Conservation (phyloP, 2,329 filamentous ascomycete genomes). For the Periconia sp. region DNA sequence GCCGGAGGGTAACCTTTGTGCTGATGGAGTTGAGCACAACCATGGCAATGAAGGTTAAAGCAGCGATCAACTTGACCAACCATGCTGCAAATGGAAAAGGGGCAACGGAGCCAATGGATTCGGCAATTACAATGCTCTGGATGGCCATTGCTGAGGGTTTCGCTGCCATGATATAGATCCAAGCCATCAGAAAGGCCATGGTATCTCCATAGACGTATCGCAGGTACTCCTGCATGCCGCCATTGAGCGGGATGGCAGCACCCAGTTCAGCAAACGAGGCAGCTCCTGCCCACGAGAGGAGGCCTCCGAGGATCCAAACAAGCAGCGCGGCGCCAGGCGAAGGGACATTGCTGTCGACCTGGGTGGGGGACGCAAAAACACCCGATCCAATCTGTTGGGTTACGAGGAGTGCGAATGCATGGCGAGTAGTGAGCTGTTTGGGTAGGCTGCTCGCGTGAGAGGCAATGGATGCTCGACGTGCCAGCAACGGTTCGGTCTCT, state of each 20-base stretch:
- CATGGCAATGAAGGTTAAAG: constrained; percentile 46
- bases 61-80: constrained; percentile 46
- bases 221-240: constrained; percentile 68
- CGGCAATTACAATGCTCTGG: constrained; percentile 66
- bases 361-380: constrained; percentile 68
- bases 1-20: constrained; percentile 47
- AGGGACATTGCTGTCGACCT: constrained; percentile 68
- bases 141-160: constrained; percentile 71
- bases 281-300: constrained; percentile 69
- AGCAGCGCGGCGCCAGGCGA: constrained; percentile 64
- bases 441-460: constrained; percentile 17
- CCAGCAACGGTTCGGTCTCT: constrained; percentile 36
- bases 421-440: constrained; percentile 44
- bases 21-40: constrained; percentile 53
- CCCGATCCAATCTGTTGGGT: constrained; percentile 70
- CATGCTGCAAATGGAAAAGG: constrained; percentile 28
- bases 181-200: constrained; percentile 67
- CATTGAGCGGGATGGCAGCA: constrained; percentile 67
- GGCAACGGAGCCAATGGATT: constrained; percentile 57
- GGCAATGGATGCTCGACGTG: constrained; percentile 18
- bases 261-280: constrained; percentile 68
- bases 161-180: constrained; percentile 69
- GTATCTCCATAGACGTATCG: constrained; percentile 66
- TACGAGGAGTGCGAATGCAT: constrained; percentile 64
- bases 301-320: constrained; percentile 67